phyloP scores from a whole-genome alignment of 2,329 filamentous ascomycete species.

The Epichloe gansuensis region DNA sequence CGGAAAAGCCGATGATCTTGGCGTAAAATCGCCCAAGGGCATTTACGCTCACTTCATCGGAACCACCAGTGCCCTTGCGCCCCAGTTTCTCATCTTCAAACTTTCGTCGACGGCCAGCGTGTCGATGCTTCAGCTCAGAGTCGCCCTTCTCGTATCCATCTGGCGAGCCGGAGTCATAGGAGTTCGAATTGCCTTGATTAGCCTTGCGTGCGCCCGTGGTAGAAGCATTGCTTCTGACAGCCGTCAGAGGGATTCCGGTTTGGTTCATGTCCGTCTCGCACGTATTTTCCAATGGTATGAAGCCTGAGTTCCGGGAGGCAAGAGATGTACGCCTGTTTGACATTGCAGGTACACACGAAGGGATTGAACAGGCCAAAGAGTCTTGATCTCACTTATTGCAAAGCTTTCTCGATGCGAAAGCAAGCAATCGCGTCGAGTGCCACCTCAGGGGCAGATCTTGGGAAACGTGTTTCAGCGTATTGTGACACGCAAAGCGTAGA shows the following conservation, averaged over 20 bases:
- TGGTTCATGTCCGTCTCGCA: constrained; percentile 22
- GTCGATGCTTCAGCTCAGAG: constrained; percentile 22
- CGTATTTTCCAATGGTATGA: constrained; percentile 29
- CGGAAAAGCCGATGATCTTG: constrained; percentile 50
- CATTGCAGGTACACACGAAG: constrained; percentile 5
- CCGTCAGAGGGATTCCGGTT: constrained; percentile 41
- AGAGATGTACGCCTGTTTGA: constrained; percentile 10
- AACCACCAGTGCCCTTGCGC: constrained; percentile 32
- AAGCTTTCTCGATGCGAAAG: neutral
- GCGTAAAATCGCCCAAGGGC: constrained; percentile 54
- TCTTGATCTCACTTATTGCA: neutral
- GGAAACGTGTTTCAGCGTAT: neutral
- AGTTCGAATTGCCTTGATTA: constrained; percentile 22
- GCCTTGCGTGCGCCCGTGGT: constrained; percentile 40
- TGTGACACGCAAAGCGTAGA: neutral
- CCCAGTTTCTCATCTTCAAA: constrained; percentile 23
- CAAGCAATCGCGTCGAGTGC: neutral
- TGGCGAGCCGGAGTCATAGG: constrained; percentile 20
- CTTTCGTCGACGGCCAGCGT: constrained; percentile 38
- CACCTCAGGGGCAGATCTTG: neutral
- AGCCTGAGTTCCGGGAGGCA: constrained; percentile 20
- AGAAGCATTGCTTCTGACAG: constrained; percentile 42
- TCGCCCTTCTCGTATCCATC: constrained; percentile 32
- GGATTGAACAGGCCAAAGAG: neutral
- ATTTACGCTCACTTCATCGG: constrained; percentile 46